These are phyloP conservation scores for Persicaria tinctoria DNA, from an alignment of 148 eudicot species.

Conservation along the genomic window DNA sequence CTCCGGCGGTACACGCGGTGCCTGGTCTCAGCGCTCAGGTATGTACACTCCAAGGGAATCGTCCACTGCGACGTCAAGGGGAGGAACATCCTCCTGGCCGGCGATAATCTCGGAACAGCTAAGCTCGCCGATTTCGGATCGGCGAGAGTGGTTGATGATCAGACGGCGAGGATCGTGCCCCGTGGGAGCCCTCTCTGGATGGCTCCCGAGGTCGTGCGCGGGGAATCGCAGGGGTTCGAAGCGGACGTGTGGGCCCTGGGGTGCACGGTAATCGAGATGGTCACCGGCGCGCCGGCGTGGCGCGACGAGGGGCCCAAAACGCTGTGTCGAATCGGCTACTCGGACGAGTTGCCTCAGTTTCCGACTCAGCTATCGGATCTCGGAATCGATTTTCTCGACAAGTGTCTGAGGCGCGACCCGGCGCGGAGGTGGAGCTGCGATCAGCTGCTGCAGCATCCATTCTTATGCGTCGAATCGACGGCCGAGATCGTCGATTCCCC, in stretches of 20 bases:
- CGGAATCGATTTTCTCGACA: slow-evolving; percentile 46
- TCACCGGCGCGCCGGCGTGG: slow-evolving; percentile 73
- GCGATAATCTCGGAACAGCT: slow-evolving; percentile 21
- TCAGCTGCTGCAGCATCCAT: slow-evolving; percentile 61
- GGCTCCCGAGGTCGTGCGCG: slow-evolving; percentile 84
- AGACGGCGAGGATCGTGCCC: slow-evolving; percentile 14
- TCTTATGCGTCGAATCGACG: slow-evolving; percentile 17
- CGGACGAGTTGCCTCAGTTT: slow-evolving; percentile 39
- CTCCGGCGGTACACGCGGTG: slow-evolving; percentile 48
- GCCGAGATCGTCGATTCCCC: slow-evolving; percentile 1
- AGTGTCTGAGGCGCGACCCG: slow-evolving; percentile 45
- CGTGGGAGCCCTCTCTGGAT: slow-evolving; percentile 70
- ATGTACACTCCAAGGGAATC: slow-evolving; percentile 39
- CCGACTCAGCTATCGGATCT: slow-evolving; percentile 36
- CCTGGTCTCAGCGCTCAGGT: slow-evolving; percentile 35
- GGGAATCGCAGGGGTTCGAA: slow-evolving; percentile 63
- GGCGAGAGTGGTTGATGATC: slow-evolving; percentile 21
- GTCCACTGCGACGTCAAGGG: slow-evolving; percentile 85
- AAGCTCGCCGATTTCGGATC: slow-evolving; percentile 81
- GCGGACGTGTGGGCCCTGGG: slow-evolving; percentile 81
- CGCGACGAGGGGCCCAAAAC: slow-evolving; percentile 37
- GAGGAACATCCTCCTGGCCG: slow-evolving; percentile 43
- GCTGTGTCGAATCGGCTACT: slow-evolving; percentile 48
- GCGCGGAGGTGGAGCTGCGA: slow-evolving; percentile 57
- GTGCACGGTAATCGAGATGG: slow-evolving; percentile 82